Conservation (phyloP, 2,329 filamentous ascomycete genomes). For the Colletotrichum spaethianum region DNA sequence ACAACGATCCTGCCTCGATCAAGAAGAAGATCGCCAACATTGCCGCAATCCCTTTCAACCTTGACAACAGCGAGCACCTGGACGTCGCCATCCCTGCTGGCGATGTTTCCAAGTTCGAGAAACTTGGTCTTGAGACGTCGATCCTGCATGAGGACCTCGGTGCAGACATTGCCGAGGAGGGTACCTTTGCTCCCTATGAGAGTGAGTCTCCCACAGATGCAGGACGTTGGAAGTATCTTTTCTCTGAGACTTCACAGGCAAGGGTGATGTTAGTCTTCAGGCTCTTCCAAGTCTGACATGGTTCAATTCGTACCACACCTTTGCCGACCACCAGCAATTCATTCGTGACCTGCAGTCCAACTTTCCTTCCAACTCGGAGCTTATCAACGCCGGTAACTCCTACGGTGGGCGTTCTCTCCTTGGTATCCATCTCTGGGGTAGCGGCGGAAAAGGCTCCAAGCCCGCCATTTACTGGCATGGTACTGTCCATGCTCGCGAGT, state of each 20-base stretch:
- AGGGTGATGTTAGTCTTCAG: slow-evolving; percentile 7
- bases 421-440: slow-evolving; percentile 71
- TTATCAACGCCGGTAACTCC: slow-evolving; percentile 65
- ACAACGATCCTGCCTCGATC: slow-evolving; percentile 55
- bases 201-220: slow-evolving; percentile 1
- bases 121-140: slow-evolving; percentile 43
- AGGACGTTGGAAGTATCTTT: fast-evolving
- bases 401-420: slow-evolving; percentile 68
- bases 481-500: slow-evolving; percentile 73
- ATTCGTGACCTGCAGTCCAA: slow-evolving; percentile 59
- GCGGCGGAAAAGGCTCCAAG: slow-evolving; percentile 58
- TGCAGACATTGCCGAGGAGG: slow-evolving; percentile 44
- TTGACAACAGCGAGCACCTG: slow-evolving; percentile 41
- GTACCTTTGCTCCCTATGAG: slow-evolving; percentile 32
- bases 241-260: slow-evolving; percentile 15
- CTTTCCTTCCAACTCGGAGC: slow-evolving; percentile 60
- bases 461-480: slow-evolving; percentile 70
- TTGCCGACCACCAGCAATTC: slow-evolving; percentile 65
- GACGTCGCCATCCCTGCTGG: slow-evolving; percentile 46
- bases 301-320: slow-evolving; percentile 69
- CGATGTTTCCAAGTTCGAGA: slow-evolving; percentile 45
- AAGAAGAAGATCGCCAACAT: slow-evolving; percentile 50
- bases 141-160: slow-evolving; percentile 45
- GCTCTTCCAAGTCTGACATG: slow-evolving; percentile 54
- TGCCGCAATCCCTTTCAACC: slow-evolving; percentile 36